Conservation (phyloP, 2,329 filamentous ascomycete species). For the Escovopsis sp. region DNA sequence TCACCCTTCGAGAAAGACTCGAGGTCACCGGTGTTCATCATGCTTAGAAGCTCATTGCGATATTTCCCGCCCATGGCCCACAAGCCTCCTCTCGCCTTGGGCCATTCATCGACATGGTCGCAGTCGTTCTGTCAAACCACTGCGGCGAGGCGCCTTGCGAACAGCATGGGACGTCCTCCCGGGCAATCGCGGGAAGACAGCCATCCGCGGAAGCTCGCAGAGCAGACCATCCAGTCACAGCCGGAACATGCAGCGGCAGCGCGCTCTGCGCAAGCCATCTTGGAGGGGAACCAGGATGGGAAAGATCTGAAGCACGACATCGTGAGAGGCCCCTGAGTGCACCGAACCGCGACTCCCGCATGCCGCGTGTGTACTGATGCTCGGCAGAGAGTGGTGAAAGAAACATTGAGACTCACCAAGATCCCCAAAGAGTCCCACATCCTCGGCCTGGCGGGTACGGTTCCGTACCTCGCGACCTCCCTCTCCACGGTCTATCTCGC, state of each 20-base stretch:
- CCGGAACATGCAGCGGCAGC: conserved; percentile 46
- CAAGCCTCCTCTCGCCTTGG: neutral
- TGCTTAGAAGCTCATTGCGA: no score
- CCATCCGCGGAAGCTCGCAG: no score
- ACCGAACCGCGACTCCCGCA: no score
- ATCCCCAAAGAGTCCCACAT: conserved; percentile 55
- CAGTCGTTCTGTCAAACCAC: no score
- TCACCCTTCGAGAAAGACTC: no score
- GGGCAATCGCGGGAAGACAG: no score
- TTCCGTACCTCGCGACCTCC: conserved; percentile 79
- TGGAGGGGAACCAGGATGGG: conserved; percentile 21
- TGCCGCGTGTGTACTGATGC: neutral
- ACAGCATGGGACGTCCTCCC: no score
- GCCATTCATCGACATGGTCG: no score
- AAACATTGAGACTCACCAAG: conserved; percentile 49
- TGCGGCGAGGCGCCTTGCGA: no score
- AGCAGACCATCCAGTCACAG: conserved; percentile 16
- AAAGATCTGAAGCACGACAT: conserved; percentile 33
- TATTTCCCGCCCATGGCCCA: no score
- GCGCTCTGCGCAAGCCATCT: conserved; percentile 39
- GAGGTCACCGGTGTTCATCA: no score
- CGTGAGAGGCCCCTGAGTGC: conserved; percentile 22
- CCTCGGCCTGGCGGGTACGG: conserved; percentile 60
- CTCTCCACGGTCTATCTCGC: conserved; percentile 68
- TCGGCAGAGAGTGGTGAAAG: conserved; percentile 47